Percentiles rank a stretch among this genome's conserved stretches.
Conservation (phyloP, 2,329 filamentous ascomycete genomes). For the Diaporthe destruens region DNA sequence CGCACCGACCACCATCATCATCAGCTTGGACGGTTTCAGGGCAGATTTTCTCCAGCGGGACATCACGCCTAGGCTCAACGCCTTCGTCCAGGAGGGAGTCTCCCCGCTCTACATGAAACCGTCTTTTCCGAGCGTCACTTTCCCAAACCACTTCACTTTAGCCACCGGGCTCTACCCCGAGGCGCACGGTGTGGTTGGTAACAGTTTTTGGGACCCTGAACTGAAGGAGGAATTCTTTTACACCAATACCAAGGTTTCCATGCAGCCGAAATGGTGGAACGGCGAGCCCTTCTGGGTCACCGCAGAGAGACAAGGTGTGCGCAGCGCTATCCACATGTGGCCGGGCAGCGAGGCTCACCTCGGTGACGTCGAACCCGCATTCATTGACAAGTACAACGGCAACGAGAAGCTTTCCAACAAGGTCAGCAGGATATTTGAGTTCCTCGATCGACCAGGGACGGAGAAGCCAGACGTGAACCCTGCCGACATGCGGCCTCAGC, state of each 20-base stretch:
- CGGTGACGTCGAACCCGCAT: constrained; percentile 76
- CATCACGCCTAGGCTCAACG: constrained; percentile 84
- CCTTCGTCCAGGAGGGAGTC: constrained; percentile 84
- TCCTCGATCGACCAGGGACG: constrained; percentile 84
- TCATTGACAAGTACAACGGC: constrained; percentile 87
- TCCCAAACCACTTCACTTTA: constrained; percentile 95
- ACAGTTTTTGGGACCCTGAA: constrained; percentile 91
- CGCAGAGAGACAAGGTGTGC: constrained; percentile 84
- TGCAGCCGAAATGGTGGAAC: constrained; percentile 93
- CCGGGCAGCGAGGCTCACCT: constrained; percentile 94
- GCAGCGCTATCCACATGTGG: constrained; percentile 96
- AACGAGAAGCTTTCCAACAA: constrained; percentile 81
- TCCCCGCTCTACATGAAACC: constrained; percentile 94
- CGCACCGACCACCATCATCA: constrained; percentile 89
- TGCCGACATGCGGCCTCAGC: constrained; percentile 78
- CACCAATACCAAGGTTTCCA: constrained; percentile 79
- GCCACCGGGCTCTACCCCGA: constrained; percentile 94
- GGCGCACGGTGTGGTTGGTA: constrained; percentile 91
- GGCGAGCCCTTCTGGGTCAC: constrained; percentile 96
- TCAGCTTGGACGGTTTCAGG: constrained; percentile 95
- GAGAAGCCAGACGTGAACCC: constrained; percentile 66
- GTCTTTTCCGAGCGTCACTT: constrained; percentile 95
- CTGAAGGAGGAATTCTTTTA: constrained; percentile 87
- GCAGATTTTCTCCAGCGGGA: constrained; percentile 90
- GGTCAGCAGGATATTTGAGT: constrained; percentile 81